Evolutionary conservation across 2,329 filamentous ascomycete species (phyloP).

Genomic region (Aspergillus sp.): DNA sequence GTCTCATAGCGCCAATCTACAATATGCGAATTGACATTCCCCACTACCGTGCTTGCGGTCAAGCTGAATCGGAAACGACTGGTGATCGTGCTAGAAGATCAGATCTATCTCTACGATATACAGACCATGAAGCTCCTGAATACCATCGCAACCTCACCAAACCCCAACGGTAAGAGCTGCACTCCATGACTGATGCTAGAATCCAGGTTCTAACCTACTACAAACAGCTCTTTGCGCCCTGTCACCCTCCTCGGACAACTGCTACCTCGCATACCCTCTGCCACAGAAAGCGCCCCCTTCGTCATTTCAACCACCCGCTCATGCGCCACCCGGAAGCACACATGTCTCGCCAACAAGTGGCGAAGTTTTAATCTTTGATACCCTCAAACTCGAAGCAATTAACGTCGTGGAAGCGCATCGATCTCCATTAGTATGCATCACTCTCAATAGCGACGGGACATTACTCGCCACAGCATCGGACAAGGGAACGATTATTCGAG

Average conservation of each 20-base stretch:
- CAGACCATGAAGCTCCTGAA: conserved; percentile 95
- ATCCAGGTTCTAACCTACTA: conserved; percentile 8
- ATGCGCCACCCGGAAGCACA: conserved; percentile 69
- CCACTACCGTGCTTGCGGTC: conserved; percentile 89
- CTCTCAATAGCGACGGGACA: conserved; percentile 86
- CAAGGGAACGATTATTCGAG: conserved; percentile 93
- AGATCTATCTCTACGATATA: conserved; percentile 98
- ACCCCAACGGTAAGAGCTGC: conserved; percentile 58
- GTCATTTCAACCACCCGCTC: conserved; percentile 58
- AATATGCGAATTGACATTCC: conserved; percentile 97
- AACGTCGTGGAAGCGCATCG: conserved; percentile 95
- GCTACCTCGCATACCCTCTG: conserved; percentile 88
- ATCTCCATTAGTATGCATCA: conserved; percentile 81
- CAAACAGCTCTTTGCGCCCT: conserved; percentile 73
- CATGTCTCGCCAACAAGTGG: conserved; percentile 80
- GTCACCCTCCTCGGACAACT: conserved; percentile 90
- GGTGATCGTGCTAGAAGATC: conserved; percentile 87
- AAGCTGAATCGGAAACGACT: conserved; percentile 90
- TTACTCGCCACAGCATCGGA: conserved; percentile 91
- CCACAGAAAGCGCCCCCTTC: conserved; percentile 56
- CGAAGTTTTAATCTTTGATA: conserved; percentile 88
- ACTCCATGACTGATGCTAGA: neutral
- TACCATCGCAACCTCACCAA: conserved; percentile 89
- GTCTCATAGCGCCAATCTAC: conserved; percentile 59
- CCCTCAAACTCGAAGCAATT: conserved; percentile 79